A percentile compares a stretch with the other conserved stretches of the same genome.
These are phyloP conservation scores for Ogataea philodendri DNA, from an alignment of 805 yeast species.

Conservation along the genomic window DNA sequence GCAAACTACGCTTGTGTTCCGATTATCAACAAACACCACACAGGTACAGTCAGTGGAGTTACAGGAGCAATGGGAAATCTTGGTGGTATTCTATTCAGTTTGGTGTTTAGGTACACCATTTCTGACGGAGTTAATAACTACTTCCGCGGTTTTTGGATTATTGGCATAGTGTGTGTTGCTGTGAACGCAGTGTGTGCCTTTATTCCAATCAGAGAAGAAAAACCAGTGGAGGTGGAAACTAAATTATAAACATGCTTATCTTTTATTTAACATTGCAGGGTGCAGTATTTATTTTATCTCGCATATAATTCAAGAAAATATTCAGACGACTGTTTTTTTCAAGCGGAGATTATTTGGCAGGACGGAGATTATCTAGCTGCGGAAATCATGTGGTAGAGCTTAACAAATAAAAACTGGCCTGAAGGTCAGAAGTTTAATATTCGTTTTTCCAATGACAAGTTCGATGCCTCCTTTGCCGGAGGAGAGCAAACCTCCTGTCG, in stretches of 20 bases:
- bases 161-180: conserved; percentile 32
- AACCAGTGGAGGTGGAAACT: conserved; percentile 12
- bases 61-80: conserved; percentile 38
- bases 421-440: neutral
- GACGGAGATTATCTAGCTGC: conserved; percentile 4
- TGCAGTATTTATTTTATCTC: too few species aligned
- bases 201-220: conserved; percentile 31
- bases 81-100: conserved; percentile 37
- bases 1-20: conserved; percentile 38
- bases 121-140: conserved; percentile 29
- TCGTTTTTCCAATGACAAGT: conserved; percentile 1
- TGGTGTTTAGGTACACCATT: conserved; percentile 35
- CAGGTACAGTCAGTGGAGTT: conserved; percentile 38
- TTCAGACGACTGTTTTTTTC: neutral
- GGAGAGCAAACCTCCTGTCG: conserved; percentile 2
- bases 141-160: conserved; percentile 33
- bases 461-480: conserved; percentile 27
- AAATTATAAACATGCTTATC: neutral
- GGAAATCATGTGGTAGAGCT: neutral
- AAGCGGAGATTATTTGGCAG: conserved; percentile 7
- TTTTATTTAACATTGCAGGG: too few species aligned
- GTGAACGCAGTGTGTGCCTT: conserved; percentile 23
- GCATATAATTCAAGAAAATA: conserved; percentile 1
- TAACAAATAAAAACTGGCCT: neutral
- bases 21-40: conserved; percentile 34